Conservation (phyloP, 2,329 filamentous ascomycete genomes). For the Cladosporium phlei region DNA sequence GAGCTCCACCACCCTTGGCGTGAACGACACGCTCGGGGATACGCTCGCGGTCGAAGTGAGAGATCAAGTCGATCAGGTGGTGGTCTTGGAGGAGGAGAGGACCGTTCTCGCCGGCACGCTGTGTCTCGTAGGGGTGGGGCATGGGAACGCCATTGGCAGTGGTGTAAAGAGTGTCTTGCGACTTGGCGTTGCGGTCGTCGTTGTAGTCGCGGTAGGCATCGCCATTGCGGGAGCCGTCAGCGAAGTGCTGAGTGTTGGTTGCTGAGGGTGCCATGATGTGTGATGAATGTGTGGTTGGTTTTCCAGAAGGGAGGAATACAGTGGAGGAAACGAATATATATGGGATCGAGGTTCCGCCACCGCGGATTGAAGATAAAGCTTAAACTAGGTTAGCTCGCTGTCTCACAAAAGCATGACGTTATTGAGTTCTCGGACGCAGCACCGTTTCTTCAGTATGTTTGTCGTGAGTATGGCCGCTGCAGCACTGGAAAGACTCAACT, state of each 20-base stretch:
- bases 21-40: constrained; percentile 50
- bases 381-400: too few relatives aligned
- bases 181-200: constrained; percentile 41
- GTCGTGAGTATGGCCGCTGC: too few relatives aligned
- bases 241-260: constrained; percentile 17
- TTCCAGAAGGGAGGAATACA: too few relatives aligned
- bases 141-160: constrained; percentile 55
- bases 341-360: too few relatives aligned
- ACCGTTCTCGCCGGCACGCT: constrained; percentile 54
- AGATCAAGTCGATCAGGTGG: constrained; percentile 46
- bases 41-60: constrained; percentile 48
- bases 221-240: constrained; percentile 32
- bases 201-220: constrained; percentile 39
- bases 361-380: too few relatives aligned
- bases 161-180: constrained; percentile 48
- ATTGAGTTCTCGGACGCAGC: too few relatives aligned
- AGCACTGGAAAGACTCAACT: too few relatives aligned
- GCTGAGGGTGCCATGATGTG: constrained; percentile 24
- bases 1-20: constrained; percentile 47
- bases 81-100: constrained; percentile 54
- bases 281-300: neutral
- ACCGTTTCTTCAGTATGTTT: too few relatives aligned
- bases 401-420: too few relatives aligned
- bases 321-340: too few relatives aligned
- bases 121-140: constrained; percentile 54